phyloP scores from a whole-genome alignment of 2,329 filamentous ascomycete species.

The Colletotrichum cuscutae region DNA sequence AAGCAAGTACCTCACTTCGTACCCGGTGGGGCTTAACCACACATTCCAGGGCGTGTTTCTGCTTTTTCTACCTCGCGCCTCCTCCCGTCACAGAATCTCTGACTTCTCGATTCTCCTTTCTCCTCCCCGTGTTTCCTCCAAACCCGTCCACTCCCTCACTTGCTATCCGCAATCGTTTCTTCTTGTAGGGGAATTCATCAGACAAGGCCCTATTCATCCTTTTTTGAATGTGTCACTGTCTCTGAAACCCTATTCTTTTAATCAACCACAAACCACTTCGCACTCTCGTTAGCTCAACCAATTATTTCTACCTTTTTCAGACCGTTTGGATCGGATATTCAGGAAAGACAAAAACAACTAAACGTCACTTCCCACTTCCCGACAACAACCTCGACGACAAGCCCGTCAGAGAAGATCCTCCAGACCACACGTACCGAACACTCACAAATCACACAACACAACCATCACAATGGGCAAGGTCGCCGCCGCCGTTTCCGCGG shows the following conservation, averaged over 20 bases:
- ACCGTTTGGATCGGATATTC: neutral
- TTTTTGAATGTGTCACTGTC: neutral
- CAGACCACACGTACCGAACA: neutral
- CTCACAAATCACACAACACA: neutral
- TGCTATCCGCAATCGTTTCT: slow-evolving; percentile 28
- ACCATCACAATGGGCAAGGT: slow-evolving; percentile 32
- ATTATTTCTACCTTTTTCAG: slow-evolving; percentile 15
- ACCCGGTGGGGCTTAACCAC: neutral
- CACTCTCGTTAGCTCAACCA: slow-evolving; percentile 35
- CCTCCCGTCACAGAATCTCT: slow-evolving; percentile 9
- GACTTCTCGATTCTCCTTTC: slow-evolving; percentile 18
- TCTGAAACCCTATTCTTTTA: slow-evolving; percentile 30
- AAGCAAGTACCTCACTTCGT: neutral
- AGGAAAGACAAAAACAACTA: neutral
- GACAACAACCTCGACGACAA: neutral
- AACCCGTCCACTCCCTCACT: slow-evolving; percentile 33
- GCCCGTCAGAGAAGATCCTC: neutral
- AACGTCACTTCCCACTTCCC: neutral
- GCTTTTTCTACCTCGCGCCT: slow-evolving; percentile 32
- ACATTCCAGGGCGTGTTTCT: slow-evolving; percentile 34
- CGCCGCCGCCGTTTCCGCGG: slow-evolving; percentile 44
- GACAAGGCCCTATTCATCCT: neutral
- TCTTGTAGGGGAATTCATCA: slow-evolving; percentile 15
- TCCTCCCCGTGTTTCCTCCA: slow-evolving; percentile 25
- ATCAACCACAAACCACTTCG: slow-evolving; percentile 29